Evolutionary conservation across 2,329 filamentous ascomycete genomes (phyloP).

Genomic region (Alternaria sp.): DNA sequence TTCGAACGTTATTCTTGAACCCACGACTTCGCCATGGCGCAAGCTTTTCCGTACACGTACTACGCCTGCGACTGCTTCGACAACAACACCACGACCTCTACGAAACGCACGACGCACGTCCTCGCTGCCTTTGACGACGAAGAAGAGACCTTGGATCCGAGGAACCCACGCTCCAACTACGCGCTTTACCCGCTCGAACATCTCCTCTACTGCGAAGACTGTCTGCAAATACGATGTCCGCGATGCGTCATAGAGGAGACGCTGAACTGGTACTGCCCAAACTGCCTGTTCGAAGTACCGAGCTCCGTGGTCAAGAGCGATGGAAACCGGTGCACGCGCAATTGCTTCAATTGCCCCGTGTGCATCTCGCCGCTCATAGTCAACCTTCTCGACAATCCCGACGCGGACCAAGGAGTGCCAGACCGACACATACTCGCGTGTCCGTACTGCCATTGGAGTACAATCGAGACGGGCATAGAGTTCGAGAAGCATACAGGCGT

Average conservation of each 20-base stretch:
- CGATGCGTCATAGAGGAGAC: slow-evolving; percentile 93
- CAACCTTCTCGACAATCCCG: slow-evolving; percentile 67
- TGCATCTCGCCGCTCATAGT: slow-evolving; percentile 83
- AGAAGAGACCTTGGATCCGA: slow-evolving; percentile 83
- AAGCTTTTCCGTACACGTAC: slow-evolving; percentile 67
- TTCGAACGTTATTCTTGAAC: neutral
- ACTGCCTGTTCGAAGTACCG: slow-evolving; percentile 93
- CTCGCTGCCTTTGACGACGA: slow-evolving; percentile 65
- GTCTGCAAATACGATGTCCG: slow-evolving; percentile 92
- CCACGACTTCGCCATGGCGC: slow-evolving; percentile 53
- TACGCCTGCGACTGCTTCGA: slow-evolving; percentile 70
- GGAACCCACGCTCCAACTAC: slow-evolving; percentile 83
- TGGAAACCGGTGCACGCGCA: slow-evolving; percentile 91
- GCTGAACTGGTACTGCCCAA: slow-evolving; percentile 93
- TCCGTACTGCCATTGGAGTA: slow-evolving; percentile 92
- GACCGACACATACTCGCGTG: slow-evolving; percentile 82
- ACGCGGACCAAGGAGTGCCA: slow-evolving; percentile 31
- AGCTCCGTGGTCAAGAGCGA: slow-evolving; percentile 92
- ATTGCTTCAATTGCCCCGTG: slow-evolving; percentile 93
- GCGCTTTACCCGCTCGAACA: slow-evolving; percentile 92
- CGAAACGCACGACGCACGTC: slow-evolving; percentile 45
- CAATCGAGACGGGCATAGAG: slow-evolving; percentile 84
- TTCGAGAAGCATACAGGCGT: slow-evolving; percentile 91
- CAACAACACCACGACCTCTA: slow-evolving; percentile 42
- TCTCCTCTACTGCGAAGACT: slow-evolving; percentile 95